Evolutionary conservation across 116 monocot genomes (phyloP).

Genomic region (Cymodocea nodosa): DNA sequence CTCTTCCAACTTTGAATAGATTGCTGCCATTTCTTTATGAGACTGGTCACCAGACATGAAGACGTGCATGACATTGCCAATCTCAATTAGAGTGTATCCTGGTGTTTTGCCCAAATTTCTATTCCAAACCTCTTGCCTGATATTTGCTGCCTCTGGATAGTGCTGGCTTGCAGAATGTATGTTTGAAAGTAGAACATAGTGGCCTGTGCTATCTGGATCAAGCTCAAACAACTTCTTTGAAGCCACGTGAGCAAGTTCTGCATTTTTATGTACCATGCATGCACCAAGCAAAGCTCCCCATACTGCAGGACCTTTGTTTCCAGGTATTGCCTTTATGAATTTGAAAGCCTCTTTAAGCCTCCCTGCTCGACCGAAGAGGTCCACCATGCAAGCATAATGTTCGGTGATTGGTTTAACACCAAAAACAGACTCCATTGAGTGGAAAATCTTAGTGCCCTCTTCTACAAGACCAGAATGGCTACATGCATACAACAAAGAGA

Average conservation of each 20-base stretch:
- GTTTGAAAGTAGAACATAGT: conserved; percentile 47
- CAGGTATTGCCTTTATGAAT: conserved; percentile 22
- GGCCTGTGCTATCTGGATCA: conserved; percentile 33
- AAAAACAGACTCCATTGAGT: conserved; percentile 18
- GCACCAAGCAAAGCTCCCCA: conserved; percentile 52
- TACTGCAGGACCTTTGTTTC: conserved; percentile 25
- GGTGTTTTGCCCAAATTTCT: conserved; percentile 28
- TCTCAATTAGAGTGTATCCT: conserved; percentile 41
- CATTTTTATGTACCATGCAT: conserved; percentile 41
- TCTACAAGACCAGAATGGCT: conserved; percentile 46
- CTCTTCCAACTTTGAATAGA: conserved; percentile 28
- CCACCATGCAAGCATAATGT: conserved; percentile 49
- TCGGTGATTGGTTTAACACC: conserved; percentile 20
- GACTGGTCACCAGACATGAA: conserved; percentile 35
- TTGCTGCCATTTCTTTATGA: conserved; percentile 21
- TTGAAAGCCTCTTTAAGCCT: conserved; percentile 23
- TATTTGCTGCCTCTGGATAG: conserved; percentile 28
- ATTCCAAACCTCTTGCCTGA: conserved; percentile 25
- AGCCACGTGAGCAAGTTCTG: conserved; percentile 19
- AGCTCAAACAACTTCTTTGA: conserved; percentile 30
- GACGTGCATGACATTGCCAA: conserved; percentile 18
- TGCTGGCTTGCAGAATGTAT: conserved; percentile 30
- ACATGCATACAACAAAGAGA: conserved; percentile 37
- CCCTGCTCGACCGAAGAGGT: conserved; percentile 51
- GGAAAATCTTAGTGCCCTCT: conserved; percentile 20